Conservation (phyloP, 148 eudicot species). For the Pharnaceum exiguum region DNA sequence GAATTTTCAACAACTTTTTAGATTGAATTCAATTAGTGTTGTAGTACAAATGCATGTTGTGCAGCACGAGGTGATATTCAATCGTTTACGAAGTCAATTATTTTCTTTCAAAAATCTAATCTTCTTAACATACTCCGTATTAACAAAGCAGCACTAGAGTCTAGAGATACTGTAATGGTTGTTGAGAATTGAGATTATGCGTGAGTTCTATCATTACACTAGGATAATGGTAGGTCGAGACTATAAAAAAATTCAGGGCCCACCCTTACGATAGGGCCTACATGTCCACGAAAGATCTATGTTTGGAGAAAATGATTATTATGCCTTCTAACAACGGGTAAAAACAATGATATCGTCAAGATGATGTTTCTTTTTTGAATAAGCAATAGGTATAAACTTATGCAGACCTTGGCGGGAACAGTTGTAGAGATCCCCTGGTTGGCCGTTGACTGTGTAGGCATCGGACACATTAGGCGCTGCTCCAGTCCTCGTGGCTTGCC, state of each 20-base stretch:
- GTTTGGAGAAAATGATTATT: conserved; percentile 9
- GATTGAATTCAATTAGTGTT: no score
- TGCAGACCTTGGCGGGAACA: conserved; percentile 74
- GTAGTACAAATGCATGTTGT: no score
- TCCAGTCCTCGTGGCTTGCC: conserved; percentile 74
- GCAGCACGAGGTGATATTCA: no score
- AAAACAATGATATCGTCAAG: background rate
- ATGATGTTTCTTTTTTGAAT: background rate
- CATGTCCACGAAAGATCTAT: background rate
- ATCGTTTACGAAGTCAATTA: no score
- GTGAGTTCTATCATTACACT: background rate
- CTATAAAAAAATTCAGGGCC: background rate
- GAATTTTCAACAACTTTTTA: no score
- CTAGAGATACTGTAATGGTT: no score
- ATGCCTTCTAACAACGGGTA: background rate
- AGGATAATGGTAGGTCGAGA: background rate
- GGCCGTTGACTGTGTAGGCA: conserved; percentile 91
- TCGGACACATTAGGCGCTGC: conserved; percentile 80
- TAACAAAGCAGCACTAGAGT: no score
- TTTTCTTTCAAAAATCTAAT: no score
- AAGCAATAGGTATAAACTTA: background rate
- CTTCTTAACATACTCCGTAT: no score
- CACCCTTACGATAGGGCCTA: background rate
- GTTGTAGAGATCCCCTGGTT: conserved; percentile 88
- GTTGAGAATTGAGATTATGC: no score